Conservation (phyloP, 129 eudicot genomes). For the Solidago caesia region DNA sequence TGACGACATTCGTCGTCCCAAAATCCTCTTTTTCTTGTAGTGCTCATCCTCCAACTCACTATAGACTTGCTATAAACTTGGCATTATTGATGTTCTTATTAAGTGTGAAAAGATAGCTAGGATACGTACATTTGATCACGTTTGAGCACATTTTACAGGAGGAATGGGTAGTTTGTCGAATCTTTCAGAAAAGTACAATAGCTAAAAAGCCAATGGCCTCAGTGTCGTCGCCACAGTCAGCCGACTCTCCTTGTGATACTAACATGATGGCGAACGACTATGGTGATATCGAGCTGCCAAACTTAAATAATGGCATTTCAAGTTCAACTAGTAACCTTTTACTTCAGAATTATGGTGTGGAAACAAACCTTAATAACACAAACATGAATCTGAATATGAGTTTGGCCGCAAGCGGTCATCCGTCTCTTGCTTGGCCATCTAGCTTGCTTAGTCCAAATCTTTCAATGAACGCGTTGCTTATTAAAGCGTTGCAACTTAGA, state of each 20-base stretch:
- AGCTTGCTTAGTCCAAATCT: slow-evolving; percentile 53
- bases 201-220: slow-evolving; percentile 61
- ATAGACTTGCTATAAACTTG: no score
- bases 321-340: slow-evolving; percentile 36
- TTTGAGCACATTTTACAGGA: slow-evolving; percentile 42
- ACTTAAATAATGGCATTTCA: slow-evolving; percentile 29
- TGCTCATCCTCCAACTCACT: no score
- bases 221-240: slow-evolving; percentile 55
- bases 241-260: slow-evolving; percentile 66
- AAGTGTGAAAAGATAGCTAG: neutral
- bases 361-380: slow-evolving; percentile 31
- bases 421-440: slow-evolving; percentile 56
- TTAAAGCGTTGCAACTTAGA: slow-evolving; percentile 70
- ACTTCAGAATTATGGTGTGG: slow-evolving; percentile 32
- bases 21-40: no score
- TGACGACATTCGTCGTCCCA: no score
- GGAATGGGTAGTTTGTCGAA: slow-evolving; percentile 93
- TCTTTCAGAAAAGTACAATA: slow-evolving; percentile 63
- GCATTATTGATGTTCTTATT: neutral
- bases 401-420: slow-evolving; percentile 32
- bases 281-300: slow-evolving; percentile 57
- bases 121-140: neutral
- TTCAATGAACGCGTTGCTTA: slow-evolving; percentile 62
- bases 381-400: slow-evolving; percentile 37
- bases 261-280: slow-evolving; percentile 53